Conservation (phyloP, 306 rosid genomes). For the Rosa persica region DNA sequence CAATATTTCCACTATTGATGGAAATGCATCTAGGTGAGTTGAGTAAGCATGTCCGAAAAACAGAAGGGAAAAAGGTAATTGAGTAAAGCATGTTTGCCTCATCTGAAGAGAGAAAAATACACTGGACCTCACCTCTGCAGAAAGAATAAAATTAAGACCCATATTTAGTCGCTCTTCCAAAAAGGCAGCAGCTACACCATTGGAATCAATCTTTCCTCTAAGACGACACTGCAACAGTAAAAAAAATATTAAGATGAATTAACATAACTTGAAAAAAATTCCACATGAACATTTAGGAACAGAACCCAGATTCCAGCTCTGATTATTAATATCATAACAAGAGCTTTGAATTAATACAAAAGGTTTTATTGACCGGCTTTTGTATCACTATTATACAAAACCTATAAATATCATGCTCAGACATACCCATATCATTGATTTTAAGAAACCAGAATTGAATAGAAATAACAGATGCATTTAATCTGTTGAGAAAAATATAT, state of each 20-base stretch:
- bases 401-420: neutral
- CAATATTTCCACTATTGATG: neutral
- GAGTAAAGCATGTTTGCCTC: neutral
- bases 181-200: slow-evolving; percentile 64
- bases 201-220: slow-evolving; percentile 90
- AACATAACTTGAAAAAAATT: neutral
- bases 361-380: neutral
- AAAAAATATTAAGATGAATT: neutral
- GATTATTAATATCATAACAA: neutral
- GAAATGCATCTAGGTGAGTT: neutral
- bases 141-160: slow-evolving; percentile 73
- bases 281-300: neutral
- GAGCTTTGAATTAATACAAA: neutral
- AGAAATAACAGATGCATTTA: neutral
- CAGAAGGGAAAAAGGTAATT: too few species aligned
- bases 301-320: neutral
- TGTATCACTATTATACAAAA: neutral
- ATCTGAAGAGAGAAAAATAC: neutral
- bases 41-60: too few species aligned
- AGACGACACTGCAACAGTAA: slow-evolving; percentile 61
- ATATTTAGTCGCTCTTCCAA: slow-evolving; percentile 86
- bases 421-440: neutral
- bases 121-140: slow-evolving; percentile 54
- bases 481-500: neutral
- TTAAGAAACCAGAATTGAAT: neutral